Evolutionary conservation across 805 yeast species (phyloP).

Genomic region (Candida tibetensis): DNA sequence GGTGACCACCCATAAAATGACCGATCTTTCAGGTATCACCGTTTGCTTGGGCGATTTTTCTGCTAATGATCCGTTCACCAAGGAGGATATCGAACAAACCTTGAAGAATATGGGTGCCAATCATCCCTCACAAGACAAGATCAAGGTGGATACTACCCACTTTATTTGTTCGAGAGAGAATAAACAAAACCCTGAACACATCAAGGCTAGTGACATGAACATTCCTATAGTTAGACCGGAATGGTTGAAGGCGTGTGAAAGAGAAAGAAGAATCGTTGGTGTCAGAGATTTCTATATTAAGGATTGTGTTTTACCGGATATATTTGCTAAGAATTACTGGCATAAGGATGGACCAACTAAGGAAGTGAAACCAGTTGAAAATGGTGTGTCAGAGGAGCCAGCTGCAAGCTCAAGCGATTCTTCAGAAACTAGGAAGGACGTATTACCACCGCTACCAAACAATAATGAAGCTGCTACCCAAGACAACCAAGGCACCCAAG

Average conservation of each 20-base stretch:
- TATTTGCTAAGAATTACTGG: slow-evolving; percentile 44
- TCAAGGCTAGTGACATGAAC: slow-evolving; percentile 77
- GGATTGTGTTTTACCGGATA: slow-evolving; percentile 45
- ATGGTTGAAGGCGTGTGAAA: slow-evolving; percentile 93
- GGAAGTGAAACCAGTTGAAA: neutral
- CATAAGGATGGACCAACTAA: slow-evolving; percentile 6
- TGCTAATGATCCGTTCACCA: slow-evolving; percentile 44
- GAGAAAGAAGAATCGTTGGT: slow-evolving; percentile 86
- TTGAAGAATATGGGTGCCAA: slow-evolving; percentile 75
- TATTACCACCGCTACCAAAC: no score
- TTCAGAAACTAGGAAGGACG: no score
- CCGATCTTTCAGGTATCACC: slow-evolving; percentile 89
- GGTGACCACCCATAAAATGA: slow-evolving; percentile 90
- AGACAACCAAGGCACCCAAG: no score
- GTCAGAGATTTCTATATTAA: slow-evolving; percentile 82
- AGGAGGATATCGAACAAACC: slow-evolving; percentile 57
- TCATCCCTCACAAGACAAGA: slow-evolving; percentile 64
- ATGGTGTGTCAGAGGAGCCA: neutral
- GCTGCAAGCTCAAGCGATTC: no score
- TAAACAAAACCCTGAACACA: slow-evolving; percentile 64
- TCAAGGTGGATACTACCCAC: slow-evolving; percentile 91
- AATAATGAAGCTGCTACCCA: no score
- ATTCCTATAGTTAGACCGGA: slow-evolving; percentile 95
- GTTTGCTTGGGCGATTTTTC: slow-evolving; percentile 84
- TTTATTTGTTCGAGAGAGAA: slow-evolving; percentile 67